Base-by-base conservation (phyloP, 768 basidiomycete genomes). In the Auriculariales sp. region DNA sequence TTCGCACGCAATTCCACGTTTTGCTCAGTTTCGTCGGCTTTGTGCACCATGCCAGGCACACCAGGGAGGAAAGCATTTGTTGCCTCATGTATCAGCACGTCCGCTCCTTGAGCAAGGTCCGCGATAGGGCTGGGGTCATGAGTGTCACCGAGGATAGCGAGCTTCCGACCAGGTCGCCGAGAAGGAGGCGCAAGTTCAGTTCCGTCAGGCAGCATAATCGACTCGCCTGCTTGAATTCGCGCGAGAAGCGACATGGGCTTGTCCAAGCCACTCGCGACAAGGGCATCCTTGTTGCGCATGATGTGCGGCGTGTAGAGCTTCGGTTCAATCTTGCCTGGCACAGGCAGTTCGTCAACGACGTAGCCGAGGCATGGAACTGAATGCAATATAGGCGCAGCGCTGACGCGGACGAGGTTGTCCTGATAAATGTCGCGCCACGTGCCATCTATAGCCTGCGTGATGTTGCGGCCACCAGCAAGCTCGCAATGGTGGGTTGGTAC, bases 281-380 rank as follows among this genome's bases (percentile, higher is more conserved):
- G 1, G 39, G 39, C 39, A 7, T 79, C 78, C 35, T 77, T 77
- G 31, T 81, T 84, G 52, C 83, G 75, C 57, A 74, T 76, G 52
- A 91, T 66, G 52, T 78, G 73, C 2, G 82, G 78, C 31, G 81
- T 66, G 59, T 87, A 86, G 54, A 73, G 67, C 49, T 68, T 64
- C 6, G 83, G 78, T 48, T 84, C 73, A 44, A 90, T 78, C 63
- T 83, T 84, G n/a, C 82, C 84, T 2, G 87, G 78, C 1, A 88
- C 65, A 5, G 80, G 73, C 6, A 75, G 70, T 62, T 91, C 88
- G 32, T 63, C 64, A 32, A 92, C 65, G 49, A 86, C 79, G 62
- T 78, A 92, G 32, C 88, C 89, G 31, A 91, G 66, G 54, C 86
- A 91, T 0, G 85, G 79, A 10, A 85, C 80, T 5, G 83, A 85